A percentile compares a stretch with the other conserved stretches of the same genome.
phyloP scores from a whole-genome alignment of 2,329 filamentous ascomycete genomes.

The Stemphylium lycopersici region DNA sequence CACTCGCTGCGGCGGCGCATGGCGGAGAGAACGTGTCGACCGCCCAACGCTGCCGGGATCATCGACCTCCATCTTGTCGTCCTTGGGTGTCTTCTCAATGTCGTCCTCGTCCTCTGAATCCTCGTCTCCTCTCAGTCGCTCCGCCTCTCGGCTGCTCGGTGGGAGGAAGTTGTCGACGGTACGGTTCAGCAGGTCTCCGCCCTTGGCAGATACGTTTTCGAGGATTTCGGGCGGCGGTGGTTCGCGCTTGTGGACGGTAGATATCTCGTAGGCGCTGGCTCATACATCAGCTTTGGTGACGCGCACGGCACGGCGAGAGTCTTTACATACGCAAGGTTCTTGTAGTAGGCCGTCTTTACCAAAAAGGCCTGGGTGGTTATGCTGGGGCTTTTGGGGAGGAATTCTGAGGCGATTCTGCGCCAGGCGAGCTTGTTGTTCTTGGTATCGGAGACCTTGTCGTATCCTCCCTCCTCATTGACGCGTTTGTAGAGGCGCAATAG shows the following conservation, averaged over 20 bases:
- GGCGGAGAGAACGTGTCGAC: conserved; percentile 63
- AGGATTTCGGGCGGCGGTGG: conserved; percentile 88
- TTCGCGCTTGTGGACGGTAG: conserved; percentile 75
- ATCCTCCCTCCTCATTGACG: conserved; percentile 78
- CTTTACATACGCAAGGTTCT: conserved; percentile 70
- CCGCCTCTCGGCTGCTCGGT: conserved; percentile 56
- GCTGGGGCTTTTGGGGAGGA: conserved; percentile 73
- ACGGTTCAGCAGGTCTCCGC: conserved; percentile 76
- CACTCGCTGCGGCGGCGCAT: conserved; percentile 83
- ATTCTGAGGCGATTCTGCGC: conserved; percentile 77
- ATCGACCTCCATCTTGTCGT: conserved; percentile 58
- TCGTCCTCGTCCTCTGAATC: conserved; percentile 56
- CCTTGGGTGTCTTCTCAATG: conserved; percentile 54
- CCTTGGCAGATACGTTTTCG: conserved; percentile 79
- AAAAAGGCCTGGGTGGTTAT: conserved; percentile 84
- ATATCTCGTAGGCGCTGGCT: conserved; percentile 77
- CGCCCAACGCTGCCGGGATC: conserved; percentile 55
- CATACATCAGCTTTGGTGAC: conserved; percentile 8
- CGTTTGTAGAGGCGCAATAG: conserved; percentile 78
- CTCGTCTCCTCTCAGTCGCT: conserved; percentile 59
- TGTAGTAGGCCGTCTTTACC: conserved; percentile 88
- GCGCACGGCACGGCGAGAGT: background rate
- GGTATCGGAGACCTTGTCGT: conserved; percentile 73
- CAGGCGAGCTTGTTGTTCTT: conserved; percentile 83
- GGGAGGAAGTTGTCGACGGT: conserved; percentile 76